phyloP scores from a whole-genome alignment of 441 rosid species.

The Theobroma grandiflorum region DNA sequence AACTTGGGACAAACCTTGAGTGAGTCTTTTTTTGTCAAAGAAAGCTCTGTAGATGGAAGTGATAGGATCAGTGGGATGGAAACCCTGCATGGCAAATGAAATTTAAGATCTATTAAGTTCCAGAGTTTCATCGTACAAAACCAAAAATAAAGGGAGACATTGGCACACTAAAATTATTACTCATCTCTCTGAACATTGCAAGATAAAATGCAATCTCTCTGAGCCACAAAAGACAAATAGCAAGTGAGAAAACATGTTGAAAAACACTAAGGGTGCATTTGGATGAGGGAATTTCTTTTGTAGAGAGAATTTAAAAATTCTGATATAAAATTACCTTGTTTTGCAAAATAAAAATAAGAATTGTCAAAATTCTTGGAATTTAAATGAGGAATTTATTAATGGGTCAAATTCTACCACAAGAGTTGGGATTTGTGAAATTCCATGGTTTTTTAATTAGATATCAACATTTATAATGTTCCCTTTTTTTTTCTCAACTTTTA shows the following conservation, averaged over 20 bases:
- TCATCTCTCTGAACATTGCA: background rate
- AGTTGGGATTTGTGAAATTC: too few species aligned
- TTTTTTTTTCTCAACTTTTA: too few species aligned
- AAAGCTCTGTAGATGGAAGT: constrained; percentile 82
- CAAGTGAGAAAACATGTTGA: background rate
- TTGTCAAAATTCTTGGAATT: too few species aligned
- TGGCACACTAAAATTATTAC: background rate
- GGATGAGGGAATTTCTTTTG: too few species aligned
- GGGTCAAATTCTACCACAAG: too few species aligned
- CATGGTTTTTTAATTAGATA: too few species aligned
- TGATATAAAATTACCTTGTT: too few species aligned
- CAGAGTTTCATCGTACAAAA: constrained; percentile 4
- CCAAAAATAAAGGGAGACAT: background rate
- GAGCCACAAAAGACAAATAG: background rate
- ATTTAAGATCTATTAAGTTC: constrained; percentile 18
- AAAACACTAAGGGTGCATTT: background rate
- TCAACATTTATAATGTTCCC: too few species aligned
- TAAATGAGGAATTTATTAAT: too few species aligned
- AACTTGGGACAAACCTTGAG: constrained; percentile 63
- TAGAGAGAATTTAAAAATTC: too few species aligned
- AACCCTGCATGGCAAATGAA: constrained; percentile 57
- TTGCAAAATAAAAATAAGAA: too few species aligned
- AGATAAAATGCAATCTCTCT: background rate
- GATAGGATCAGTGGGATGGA: constrained; percentile 85
- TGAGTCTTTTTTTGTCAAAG: constrained; percentile 75